A percentile compares a stretch with the other conserved stretches of the same genome.
Evolutionary conservation across 345 rosid species (phyloP).

Genomic region (Passiflora organensis): DNA sequence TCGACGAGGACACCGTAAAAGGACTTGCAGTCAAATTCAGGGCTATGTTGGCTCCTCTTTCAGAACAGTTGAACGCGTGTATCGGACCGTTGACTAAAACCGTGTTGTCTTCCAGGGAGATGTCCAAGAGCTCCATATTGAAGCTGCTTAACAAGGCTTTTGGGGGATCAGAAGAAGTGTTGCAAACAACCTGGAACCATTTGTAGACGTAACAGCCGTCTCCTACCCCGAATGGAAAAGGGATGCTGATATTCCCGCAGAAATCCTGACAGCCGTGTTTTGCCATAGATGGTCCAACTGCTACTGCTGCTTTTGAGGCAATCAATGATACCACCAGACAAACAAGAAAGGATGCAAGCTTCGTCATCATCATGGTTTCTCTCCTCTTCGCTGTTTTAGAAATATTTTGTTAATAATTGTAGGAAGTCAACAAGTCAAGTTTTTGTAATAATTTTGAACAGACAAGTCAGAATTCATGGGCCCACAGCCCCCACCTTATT

Average conservation of each 20-base stretch:
- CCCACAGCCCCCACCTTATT: too few species aligned
- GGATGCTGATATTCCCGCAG: slow-evolving; percentile 3
- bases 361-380: too few species aligned
- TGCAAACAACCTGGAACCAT: slow-evolving; percentile 1
- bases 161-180: neutral
- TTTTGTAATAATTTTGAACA: too few species aligned
- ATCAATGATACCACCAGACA: too few species aligned
- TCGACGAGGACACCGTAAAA: neutral
- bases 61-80: neutral
- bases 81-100: neutral
- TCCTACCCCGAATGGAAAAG: slow-evolving; percentile 6
- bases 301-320: neutral
- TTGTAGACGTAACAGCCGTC: neutral
- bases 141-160: neutral
- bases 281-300: neutral
- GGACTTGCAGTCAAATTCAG: neutral
- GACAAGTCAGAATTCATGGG: too few species aligned
- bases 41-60: neutral
- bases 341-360: too few species aligned
- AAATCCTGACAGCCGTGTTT: neutral
- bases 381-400: too few species aligned
- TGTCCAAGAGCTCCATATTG: neutral
- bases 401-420: too few species aligned
- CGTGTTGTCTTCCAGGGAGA: neutral
- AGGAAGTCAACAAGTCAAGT: too few species aligned